These are phyloP conservation scores for Microbotryum violaceum DNA, from an alignment of 1,284 basidiomycete species.

Conservation along the genomic window DNA sequence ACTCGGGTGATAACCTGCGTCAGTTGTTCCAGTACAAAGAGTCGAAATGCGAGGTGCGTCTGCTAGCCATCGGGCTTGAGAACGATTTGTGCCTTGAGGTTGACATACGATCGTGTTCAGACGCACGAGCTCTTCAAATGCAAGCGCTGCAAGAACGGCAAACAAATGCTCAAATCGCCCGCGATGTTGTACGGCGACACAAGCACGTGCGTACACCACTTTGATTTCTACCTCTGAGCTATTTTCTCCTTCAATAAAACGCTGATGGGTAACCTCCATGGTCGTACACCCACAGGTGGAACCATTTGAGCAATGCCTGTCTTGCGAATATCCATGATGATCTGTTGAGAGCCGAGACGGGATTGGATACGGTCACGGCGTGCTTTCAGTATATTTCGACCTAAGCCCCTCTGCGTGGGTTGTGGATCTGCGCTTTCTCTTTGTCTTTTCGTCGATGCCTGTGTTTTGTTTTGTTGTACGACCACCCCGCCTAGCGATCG, in stretches of 20 bases:
- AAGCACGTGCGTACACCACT: conserved; percentile 66
- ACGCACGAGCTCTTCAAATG: conserved; percentile 98
- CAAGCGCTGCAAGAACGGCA: conserved; percentile 83
- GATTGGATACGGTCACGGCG: conserved; percentile 61
- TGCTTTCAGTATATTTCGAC: conserved; percentile 40
- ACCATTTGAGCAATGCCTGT: conserved; percentile 85
- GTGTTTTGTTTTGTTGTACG: not conserved
- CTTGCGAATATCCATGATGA: conserved; percentile 92
- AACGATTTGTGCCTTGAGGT: too few species aligned
- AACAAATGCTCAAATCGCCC: conserved; percentile 71
- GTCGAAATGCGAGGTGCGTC: conserved; percentile 12
- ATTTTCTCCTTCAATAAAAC: not conserved
- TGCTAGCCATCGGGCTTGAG: too few species aligned
- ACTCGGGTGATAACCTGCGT: conserved; percentile 79
- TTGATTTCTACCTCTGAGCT: not conserved
- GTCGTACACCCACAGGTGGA: conserved; percentile 60
- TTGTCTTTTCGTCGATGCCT: not conserved
- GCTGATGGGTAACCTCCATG: not conserved
- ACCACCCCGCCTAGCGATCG: not conserved
- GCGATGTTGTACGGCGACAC: conserved; percentile 93
- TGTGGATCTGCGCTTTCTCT: not conserved
- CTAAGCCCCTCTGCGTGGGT: not conserved
- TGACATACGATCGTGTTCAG: conserved; percentile 45
- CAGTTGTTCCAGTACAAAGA: conserved; percentile 83
- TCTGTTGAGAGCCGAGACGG: conserved; percentile 81